Evolutionary conservation across 1,284 basidiomycete species (phyloP), one percentile per base, ranked within the genome.

Genomic region (Wolfiporia cocos): DNA sequence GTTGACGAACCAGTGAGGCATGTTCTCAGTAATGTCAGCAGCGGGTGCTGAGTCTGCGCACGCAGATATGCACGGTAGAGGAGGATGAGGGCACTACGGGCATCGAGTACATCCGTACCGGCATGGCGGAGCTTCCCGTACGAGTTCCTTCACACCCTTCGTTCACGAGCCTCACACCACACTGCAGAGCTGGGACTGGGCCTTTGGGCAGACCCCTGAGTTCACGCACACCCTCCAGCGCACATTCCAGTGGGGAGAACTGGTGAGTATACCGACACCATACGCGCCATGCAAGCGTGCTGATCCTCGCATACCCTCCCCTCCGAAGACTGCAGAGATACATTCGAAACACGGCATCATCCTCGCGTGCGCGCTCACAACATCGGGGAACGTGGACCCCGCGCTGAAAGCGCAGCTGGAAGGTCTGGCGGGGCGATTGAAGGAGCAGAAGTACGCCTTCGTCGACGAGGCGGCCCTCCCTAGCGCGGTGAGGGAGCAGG

Each of bases 151-250:
- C 9, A 2, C 4, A 22, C 7, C 20, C n/a, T 21, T 3, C 21
- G n/a, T n/a, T n/a, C n/a, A n/a, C n/a, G n/a, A n/a, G 7, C 18
- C 7, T 17, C 26, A 12, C 17, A 17, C 4, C 0, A 23, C 1
- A 21, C 36, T 22, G 3, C 57, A 94, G 87, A 82, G 75, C 30
- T 98, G 95, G 96, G 77, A 88, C 19, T 99, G 94, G 93, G 72
- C 79, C 22, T 97, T 81, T 56, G 95, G 94, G 0, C 90, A 96
- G 59, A 96, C 94, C 0, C 95, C 95, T 40, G 89, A 95, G 58
- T 98, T 99, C 59, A 86, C 79, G 32, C 80, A 82, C 50, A 67
- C 64, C 3, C 46, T 85, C 3, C 47, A 55, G 14, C 61, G 63
- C 12, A 47, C 54, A 12, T 87, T 90, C 51, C 37, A 56, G 4